Base-by-base conservation (phyloP, 768 basidiomycete genomes). In the Arthromyces matolae region DNA sequence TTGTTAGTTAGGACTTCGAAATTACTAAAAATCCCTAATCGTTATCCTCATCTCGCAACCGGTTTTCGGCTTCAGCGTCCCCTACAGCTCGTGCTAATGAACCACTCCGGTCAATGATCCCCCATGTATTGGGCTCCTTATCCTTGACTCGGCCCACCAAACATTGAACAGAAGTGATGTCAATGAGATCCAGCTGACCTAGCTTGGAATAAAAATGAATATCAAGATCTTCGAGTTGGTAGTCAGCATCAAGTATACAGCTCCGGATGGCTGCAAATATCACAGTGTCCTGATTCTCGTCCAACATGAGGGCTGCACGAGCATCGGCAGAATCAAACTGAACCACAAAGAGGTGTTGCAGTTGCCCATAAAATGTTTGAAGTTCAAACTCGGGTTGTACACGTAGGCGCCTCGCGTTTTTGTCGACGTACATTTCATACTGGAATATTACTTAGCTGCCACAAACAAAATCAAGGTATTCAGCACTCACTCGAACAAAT, bases 391-490 rank as follows among this genome's bases (percentile, higher is more conserved):
- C 24, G 4, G 42, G 32, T 1, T n/a, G 36, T 29, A 9, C 22
- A 2, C 50, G 33, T 3, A 29, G 50, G 13, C 42, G 18, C 2
- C 33, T 34, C 1, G 63, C 60, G 49, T 65, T 49, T 6, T 50
- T 47, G 52, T 72, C 69, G 8, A 68, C 59, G 35, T 58, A 53
- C 28, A 64, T 34, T 31, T 67, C 54, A 51, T 72, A 72, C 70
- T 70, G 14, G 8, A n/a, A n/a, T n/a, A n/a, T n/a, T n/a, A 35
- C 23, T 35, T 28, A 33, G 27, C 36, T 9, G 28, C 20, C 34
- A 23, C 8, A 24, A 12, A 35, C 22, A 9, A 16, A 33, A 34
- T 29, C 4, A 18, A 12, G 36, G 42, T 31, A 47, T 1, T 9
- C 59, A 61, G 24, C 4, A 41, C 47, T 14, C 51, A 72, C 68